Base-by-base conservation (phyloP, 768 basidiomycete species). In the Russula brevipes region DNA sequence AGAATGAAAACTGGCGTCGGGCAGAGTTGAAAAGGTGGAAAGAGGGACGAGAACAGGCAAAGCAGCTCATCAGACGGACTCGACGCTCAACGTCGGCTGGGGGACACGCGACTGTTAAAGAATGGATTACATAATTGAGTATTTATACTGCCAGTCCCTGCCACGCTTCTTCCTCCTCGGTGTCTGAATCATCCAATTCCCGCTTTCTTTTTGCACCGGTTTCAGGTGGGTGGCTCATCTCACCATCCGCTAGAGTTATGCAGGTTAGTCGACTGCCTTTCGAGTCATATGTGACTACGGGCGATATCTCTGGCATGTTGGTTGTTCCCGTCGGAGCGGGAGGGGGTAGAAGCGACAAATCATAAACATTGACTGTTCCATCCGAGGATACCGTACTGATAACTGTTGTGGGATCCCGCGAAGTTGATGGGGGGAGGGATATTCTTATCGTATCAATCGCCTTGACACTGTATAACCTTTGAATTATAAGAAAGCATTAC, bases 231-330 rank as follows among this genome's bases (percentile, higher is more conserved):
- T 38, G 45, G 35, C 33, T 45, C 42, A 41, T 36, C 4, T 75
- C 73, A 8, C 81, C 82, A 55, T 85, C 84, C 7, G 84, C 85
- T 12, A 86, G 69, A 19, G 83, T 76, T 36, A 85, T 70, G 64
- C 94, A 94, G 8, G 91, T 96, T 71, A 98, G 72, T 33, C 95
- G 80, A 38, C 85, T 92, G 9, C 91, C 91, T 68, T 91, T 92
- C 5, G 91, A 87, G 73, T 96, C 89, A 71, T 94, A 94, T 53
- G 75, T 80, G 2, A 81, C 81, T 2, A 85, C 76, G 0, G 93
- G 85, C 19, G 75, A 70, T 24, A 91, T 76, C 47, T 80, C 73
- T 17, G 53, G 49, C 41, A 42, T 66, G 17, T 58, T 69, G 46
- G 71, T 64, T 31, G 59, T 67, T 51, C 66, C 66, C 17, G 69